Evolutionary conservation across 2,329 filamentous ascomycete species (phyloP).

Genomic region (Fusarium pilosicola): DNA sequence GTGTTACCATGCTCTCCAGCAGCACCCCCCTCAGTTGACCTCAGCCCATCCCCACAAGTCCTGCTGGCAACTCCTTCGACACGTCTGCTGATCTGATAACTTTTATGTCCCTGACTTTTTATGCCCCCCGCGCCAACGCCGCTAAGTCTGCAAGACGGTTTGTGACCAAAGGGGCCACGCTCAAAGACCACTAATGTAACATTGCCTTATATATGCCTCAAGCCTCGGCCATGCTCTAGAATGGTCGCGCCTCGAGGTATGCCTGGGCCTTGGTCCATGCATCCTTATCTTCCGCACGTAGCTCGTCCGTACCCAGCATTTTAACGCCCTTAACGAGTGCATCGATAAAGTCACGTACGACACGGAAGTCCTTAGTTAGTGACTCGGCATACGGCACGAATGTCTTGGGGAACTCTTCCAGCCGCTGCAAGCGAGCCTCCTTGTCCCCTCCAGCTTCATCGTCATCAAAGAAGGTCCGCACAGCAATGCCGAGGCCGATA

Average conservation of each 20-base stretch:
- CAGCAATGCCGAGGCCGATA: slow-evolving; percentile 79
- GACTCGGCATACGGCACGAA: slow-evolving; percentile 69
- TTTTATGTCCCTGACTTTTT: slow-evolving; percentile 38
- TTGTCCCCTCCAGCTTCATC: slow-evolving; percentile 67
- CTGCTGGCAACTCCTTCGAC: slow-evolving; percentile 29
- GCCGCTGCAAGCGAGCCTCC: slow-evolving; percentile 57
- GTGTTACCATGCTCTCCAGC: background rate
- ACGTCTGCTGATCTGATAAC: slow-evolving; percentile 38
- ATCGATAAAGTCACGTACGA: slow-evolving; percentile 67
- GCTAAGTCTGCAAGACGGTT: slow-evolving; percentile 36
- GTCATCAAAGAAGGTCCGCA: slow-evolving; percentile 83
- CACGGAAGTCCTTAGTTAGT: slow-evolving; percentile 68
- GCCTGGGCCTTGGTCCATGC: slow-evolving; percentile 66
- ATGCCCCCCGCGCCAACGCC: slow-evolving; percentile 43
- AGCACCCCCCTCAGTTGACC: background rate
- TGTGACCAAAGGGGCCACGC: slow-evolving; percentile 38
- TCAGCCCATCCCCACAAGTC: slow-evolving; percentile 36
- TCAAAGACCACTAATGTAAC: slow-evolving; percentile 34
- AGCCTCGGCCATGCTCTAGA: slow-evolving; percentile 42
- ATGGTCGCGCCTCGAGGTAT: slow-evolving; percentile 60
- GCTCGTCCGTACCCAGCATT: slow-evolving; percentile 59
- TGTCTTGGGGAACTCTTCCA: slow-evolving; percentile 60
- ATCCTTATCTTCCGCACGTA: slow-evolving; percentile 58
- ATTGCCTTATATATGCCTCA: slow-evolving; percentile 31
- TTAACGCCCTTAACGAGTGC: slow-evolving; percentile 68